Percentiles rank a stretch among this genome's conserved stretches.
Evolutionary conservation across 306 rosid genomes (phyloP).

Genomic region (Hippophae gyantsensis): DNA sequence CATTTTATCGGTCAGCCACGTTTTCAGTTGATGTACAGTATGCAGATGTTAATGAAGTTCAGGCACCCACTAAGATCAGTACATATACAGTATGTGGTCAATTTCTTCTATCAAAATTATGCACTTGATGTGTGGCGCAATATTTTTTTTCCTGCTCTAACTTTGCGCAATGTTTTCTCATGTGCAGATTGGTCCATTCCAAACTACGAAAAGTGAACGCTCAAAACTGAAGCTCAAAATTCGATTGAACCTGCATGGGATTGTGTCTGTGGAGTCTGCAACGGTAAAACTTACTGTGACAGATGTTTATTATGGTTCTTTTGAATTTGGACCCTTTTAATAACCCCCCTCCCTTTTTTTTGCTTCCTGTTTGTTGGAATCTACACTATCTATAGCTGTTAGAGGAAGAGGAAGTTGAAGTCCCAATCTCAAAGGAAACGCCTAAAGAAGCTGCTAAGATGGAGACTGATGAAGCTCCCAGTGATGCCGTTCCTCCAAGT

Average conservation of each 20-base stretch:
- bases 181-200: slow-evolving; percentile 86
- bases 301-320: too few relatives aligned
- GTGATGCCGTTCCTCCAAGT: slow-evolving; percentile 38
- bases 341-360: too few relatives aligned
- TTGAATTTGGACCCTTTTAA: neutral
- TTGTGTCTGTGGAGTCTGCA: slow-evolving; percentile 66
- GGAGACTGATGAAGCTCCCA: slow-evolving; percentile 70
- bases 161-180: neutral
- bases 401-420: slow-evolving; percentile 85
- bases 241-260: slow-evolving; percentile 71
- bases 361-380: too few relatives aligned
- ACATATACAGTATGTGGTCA: slow-evolving; percentile 53
- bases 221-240: slow-evolving; percentile 69
- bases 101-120: neutral
- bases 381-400: slow-evolving; percentile 38
- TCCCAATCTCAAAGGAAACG: slow-evolving; percentile 54
- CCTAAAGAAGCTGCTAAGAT: slow-evolving; percentile 46
- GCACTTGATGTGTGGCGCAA: neutral
- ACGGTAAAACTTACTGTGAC: slow-evolving; percentile 26
- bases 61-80: slow-evolving; percentile 61
- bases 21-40: slow-evolving; percentile 69
- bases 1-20: slow-evolving; percentile 58
- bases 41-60: slow-evolving; percentile 49
- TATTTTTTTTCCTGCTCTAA: neutral
- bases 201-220: slow-evolving; percentile 44